Evolutionary conservation across 2,329 filamentous ascomycete genomes (phyloP).

Genomic region (Fusarium robinianum): DNA sequence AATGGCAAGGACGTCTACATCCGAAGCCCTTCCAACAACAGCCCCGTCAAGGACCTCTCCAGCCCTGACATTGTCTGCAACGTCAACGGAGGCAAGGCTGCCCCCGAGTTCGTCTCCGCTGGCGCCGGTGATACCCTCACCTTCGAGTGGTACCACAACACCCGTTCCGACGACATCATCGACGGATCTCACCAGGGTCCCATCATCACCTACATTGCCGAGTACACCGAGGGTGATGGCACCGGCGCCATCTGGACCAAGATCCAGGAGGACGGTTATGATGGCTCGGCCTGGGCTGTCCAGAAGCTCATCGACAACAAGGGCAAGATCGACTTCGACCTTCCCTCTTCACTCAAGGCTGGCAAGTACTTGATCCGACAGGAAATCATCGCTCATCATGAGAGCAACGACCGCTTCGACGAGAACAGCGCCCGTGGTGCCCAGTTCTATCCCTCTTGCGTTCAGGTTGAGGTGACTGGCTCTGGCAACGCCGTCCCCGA

Average conservation of each 20-base stretch:
- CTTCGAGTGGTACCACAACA: slow-evolving; percentile 58
- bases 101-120: slow-evolving; percentile 47
- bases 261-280: slow-evolving; percentile 44
- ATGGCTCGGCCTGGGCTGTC: slow-evolving; percentile 49
- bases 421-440: slow-evolving; percentile 41
- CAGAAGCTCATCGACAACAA: slow-evolving; percentile 53
- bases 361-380: slow-evolving; percentile 60
- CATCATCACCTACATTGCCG: slow-evolving; percentile 57
- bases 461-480: slow-evolving; percentile 64
- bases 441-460: slow-evolving; percentile 59
- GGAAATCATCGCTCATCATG: slow-evolving; percentile 60
- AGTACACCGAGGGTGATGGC: slow-evolving; percentile 48
- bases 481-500: slow-evolving; percentile 46
- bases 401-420: slow-evolving; percentile 43
- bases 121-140: slow-evolving; percentile 52
- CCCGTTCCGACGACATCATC: slow-evolving; percentile 56
- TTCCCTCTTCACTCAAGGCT: slow-evolving; percentile 50
- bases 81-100: slow-evolving; percentile 46
- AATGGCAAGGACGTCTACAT: slow-evolving; percentile 49
- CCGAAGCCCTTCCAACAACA: slow-evolving; percentile 51
- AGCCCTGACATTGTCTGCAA: slow-evolving; percentile 51
- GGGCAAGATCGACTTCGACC: slow-evolving; percentile 53
- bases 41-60: slow-evolving; percentile 50
- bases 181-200: slow-evolving; percentile 58
- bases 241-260: slow-evolving; percentile 57